Evolutionary conservation across 495 filamentous ascomycete species (phyloP).

Genomic region (Podospora bellae-mahoneyi): DNA sequence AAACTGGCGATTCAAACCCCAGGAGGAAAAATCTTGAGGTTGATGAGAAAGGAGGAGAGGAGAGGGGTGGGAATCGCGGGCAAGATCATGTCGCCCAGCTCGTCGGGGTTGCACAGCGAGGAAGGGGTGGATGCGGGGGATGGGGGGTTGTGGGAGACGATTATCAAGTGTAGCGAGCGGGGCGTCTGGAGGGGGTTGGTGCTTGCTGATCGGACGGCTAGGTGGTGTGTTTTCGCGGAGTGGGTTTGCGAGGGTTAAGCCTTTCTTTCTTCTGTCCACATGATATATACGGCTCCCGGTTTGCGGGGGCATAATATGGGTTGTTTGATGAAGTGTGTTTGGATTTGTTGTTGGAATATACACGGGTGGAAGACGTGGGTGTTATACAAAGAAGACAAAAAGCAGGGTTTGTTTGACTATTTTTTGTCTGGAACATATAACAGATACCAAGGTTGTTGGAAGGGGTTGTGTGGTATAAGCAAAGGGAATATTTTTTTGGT

Average conservation of each 20-base stretch:
- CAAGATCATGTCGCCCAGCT: constrained; percentile 35
- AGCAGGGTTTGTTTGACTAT: background rate
- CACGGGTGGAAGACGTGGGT: background rate
- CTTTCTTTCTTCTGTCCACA: background rate
- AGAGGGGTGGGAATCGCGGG: constrained; percentile 45
- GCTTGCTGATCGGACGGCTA: constrained; percentile 86
- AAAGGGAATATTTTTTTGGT: background rate
- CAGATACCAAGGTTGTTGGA: background rate
- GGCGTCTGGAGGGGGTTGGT: constrained; percentile 92
- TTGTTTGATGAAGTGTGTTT: background rate
- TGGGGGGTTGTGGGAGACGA: constrained; percentile 91
- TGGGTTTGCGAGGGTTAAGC: constrained; percentile 62
- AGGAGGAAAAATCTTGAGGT: constrained; percentile 86
- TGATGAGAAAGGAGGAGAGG: constrained; percentile 82
- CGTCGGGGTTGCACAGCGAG: constrained; percentile 17
- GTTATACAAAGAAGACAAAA: background rate
- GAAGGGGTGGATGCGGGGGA: constrained; percentile 59
- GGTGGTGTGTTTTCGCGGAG: constrained; percentile 98
- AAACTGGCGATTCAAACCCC: constrained; percentile 95
- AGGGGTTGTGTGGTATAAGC: background rate
- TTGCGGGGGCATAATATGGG: background rate
- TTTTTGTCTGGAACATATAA: background rate
- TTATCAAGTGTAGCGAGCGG: constrained; percentile 91
- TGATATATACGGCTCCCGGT: background rate
- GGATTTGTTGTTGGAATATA: background rate